A percentile compares a stretch with the other conserved stretches of the same genome.
phyloP scores from a whole-genome alignment of 176 grass and related monocot species.

The Puya raimondii region DNA sequence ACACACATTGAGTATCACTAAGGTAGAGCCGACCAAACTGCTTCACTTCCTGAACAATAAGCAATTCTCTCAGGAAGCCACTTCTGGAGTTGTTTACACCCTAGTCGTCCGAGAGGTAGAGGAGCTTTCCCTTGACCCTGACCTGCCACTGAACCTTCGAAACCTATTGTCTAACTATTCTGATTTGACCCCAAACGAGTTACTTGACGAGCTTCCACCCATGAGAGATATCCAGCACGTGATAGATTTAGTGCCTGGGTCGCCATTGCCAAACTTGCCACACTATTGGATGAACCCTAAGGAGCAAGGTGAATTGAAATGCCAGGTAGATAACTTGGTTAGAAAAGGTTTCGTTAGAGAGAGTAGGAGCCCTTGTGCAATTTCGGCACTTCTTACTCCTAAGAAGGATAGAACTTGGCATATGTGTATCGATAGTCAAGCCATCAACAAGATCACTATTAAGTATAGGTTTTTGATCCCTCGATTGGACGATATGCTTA shows the following conservation, averaged over 20 bases:
- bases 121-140: neutral
- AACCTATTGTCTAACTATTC: neutral
- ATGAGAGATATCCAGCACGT: constrained; percentile 1
- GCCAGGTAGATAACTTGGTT: constrained; percentile 6
- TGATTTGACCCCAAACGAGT: neutral
- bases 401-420: constrained; percentile 5
- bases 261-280: neutral
- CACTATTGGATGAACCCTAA: constrained; percentile 9
- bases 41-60: too few relatives aligned
- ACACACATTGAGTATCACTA: too few relatives aligned
- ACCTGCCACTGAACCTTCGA: neutral
- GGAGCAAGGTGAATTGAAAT: constrained; percentile 5
- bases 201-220: neutral
- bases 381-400: neutral
- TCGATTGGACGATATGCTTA: constrained; percentile 17
- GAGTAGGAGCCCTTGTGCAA: constrained; percentile 14
- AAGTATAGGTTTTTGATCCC: constrained; percentile 17
- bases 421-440: constrained; percentile 13
- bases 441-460: constrained; percentile 12
- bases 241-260: constrained; percentile 8
- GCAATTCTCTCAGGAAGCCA: too few relatives aligned
- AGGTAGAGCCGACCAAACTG: too few relatives aligned
- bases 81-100: too few relatives aligned
- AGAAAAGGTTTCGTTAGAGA: constrained; percentile 1
- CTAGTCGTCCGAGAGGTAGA: too few relatives aligned